These are phyloP conservation scores for Fusarium aywerte DNA, from an alignment of 2,329 filamentous ascomycete species.

Conservation along the genomic window DNA sequence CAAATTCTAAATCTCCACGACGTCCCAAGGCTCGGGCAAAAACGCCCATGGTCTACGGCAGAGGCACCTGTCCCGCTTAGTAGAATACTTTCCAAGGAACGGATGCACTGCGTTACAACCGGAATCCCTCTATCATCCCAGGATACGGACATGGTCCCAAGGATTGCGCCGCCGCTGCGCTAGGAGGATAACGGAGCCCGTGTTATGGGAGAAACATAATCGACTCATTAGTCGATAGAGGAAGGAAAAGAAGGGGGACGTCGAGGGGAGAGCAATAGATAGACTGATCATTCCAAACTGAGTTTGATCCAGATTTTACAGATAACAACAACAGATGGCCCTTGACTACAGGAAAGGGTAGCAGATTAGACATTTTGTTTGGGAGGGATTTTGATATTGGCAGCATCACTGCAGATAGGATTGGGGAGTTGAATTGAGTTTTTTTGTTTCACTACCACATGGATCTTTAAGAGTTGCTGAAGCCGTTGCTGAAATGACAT, in stretches of 20 bases:
- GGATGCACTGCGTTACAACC: constrained; percentile 31
- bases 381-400: constrained; percentile 27
- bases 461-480: background rate
- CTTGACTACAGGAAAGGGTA: constrained; percentile 45
- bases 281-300: constrained; percentile 32
- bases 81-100: constrained; percentile 28
- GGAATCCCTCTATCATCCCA: constrained; percentile 33
- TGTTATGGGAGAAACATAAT: constrained; percentile 20
- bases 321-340: constrained; percentile 32
- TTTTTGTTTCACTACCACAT: background rate
- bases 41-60: constrained; percentile 38
- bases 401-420: constrained; percentile 1
- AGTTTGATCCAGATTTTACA: constrained; percentile 35
- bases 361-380: constrained; percentile 44
- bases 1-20: constrained; percentile 40
- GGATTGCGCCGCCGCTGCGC: constrained; percentile 32
- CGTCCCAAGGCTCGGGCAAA: constrained; percentile 27
- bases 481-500: background rate
- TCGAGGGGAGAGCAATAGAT: constrained; percentile 15
- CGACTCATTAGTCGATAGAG: constrained; percentile 31
- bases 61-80: constrained; percentile 33
- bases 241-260: constrained; percentile 17
- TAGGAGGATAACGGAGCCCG: constrained; percentile 29
- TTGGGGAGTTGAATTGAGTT: constrained; percentile 9
- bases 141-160: constrained; percentile 27